Percentiles rank a stretch among this genome's conserved stretches.
phyloP scores from a whole-genome alignment of 805 yeast genomes.

The Dipodascus geniculatus region DNA sequence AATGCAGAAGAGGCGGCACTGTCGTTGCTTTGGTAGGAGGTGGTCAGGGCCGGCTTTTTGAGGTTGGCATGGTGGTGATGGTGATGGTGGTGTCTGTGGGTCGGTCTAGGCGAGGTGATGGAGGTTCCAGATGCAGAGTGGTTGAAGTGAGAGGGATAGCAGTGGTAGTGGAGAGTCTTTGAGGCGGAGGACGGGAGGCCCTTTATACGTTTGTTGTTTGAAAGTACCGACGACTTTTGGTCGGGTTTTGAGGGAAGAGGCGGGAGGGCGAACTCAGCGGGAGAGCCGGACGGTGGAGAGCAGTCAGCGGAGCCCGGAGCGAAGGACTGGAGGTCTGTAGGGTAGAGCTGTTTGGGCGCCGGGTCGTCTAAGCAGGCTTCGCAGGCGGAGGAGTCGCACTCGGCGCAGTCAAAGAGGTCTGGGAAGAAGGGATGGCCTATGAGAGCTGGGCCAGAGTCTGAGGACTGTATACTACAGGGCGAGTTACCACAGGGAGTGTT shows the following conservation, averaged over 20 bases:
- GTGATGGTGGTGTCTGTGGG: not conserved
- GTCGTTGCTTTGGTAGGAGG: not conserved
- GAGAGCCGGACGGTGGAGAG: not conserved
- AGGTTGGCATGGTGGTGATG: not conserved
- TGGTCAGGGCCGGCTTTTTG: not conserved
- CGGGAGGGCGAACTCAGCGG: not conserved
- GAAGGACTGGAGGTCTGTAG: too few relatives aligned
- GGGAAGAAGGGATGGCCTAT: not conserved
- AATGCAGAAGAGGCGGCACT: not conserved
- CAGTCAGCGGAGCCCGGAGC: too few relatives aligned
- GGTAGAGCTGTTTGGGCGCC: too few relatives aligned
- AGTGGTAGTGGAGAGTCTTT: not conserved
- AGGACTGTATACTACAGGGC: not conserved
- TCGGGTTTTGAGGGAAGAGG: not conserved
- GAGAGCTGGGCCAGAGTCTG: not conserved
- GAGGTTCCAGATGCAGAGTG: not conserved
- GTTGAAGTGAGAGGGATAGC: not conserved
- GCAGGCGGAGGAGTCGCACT: not conserved
- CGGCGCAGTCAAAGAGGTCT: not conserved
- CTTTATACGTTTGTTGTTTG: not conserved
- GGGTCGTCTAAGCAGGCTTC: not conserved
- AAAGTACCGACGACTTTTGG: not conserved
- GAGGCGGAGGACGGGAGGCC: not conserved
- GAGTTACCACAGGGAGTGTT: not conserved
- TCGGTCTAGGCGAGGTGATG: not conserved